Percentiles rank a stretch among this genome's conserved stretches.
phyloP scores from a whole-genome alignment of 495 filamentous ascomycete genomes.

The Stereocaulon alpinum region DNA sequence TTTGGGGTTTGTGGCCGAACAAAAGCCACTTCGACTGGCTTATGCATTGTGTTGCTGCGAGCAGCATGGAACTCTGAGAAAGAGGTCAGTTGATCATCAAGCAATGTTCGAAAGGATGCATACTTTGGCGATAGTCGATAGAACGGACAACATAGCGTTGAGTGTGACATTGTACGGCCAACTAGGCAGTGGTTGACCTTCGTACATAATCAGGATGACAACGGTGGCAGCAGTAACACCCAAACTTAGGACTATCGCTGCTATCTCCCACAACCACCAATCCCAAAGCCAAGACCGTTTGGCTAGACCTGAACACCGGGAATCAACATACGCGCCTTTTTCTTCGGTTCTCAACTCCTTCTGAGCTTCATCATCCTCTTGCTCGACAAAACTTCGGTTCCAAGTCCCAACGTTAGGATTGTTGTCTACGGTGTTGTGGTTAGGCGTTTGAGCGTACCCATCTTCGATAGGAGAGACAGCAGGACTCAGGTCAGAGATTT shows the following conservation, averaged over 20 bases:
- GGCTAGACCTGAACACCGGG: no score
- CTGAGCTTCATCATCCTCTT: no score
- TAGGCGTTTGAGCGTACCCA: no score
- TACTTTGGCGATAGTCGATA: conserved; percentile 31
- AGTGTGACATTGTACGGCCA: conserved; percentile 39
- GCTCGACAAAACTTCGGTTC: no score
- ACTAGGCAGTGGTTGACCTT: conserved; percentile 31
- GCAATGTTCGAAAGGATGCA: no score
- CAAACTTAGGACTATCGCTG: neutral
- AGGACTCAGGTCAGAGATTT: no score
- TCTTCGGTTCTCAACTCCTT: no score
- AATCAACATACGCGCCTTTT: no score
- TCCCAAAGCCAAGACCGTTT: neutral
- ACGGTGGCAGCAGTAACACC: conserved; percentile 26
- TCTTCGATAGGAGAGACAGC: no score
- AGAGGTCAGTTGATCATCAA: no score
- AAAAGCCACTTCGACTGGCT: conserved; percentile 2
- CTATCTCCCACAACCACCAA: conserved; percentile 8
- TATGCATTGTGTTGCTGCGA: neutral
- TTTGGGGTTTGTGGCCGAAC: neutral
- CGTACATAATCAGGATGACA: conserved; percentile 29
- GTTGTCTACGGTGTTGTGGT: no score
- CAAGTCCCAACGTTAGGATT: no score
- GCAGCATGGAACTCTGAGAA: conserved; percentile 1
- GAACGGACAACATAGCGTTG: conserved; percentile 37